A percentile compares a stretch with the other conserved stretches of the same genome.
phyloP scores from a whole-genome alignment of 176 grass and related monocot genomes.

The Aechmea fasciata region DNA sequence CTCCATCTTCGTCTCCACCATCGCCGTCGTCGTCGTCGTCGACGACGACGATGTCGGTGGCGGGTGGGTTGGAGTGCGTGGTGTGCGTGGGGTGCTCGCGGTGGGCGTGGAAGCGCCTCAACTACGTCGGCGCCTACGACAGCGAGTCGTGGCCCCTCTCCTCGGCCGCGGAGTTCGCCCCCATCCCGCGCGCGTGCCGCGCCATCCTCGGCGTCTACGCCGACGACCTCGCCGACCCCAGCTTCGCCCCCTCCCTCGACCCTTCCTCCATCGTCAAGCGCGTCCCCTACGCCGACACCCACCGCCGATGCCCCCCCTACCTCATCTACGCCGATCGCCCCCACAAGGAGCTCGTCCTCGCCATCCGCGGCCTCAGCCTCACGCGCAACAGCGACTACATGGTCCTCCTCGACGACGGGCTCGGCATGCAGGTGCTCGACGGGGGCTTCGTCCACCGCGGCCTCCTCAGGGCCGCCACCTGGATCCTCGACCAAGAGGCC shows the following conservation, averaged over 20 bases:
- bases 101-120: conserved; percentile 84
- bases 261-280: conserved; percentile 48
- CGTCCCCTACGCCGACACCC: conserved; percentile 44
- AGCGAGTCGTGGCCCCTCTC: conserved; percentile 86
- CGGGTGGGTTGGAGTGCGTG: conserved; percentile 86
- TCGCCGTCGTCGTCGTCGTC: too few species aligned
- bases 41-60: conserved; percentile 53
- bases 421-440: conserved; percentile 74
- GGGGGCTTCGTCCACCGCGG: conserved; percentile 92
- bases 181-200: conserved; percentile 74
- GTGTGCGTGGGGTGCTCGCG: conserved; percentile 71
- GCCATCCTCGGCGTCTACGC: conserved; percentile 73
- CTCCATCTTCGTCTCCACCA: too few species aligned
- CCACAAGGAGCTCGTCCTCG: conserved; percentile 68
- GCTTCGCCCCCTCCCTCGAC: conserved; percentile 37
- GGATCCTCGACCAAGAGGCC: conserved; percentile 63
- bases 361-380: conserved; percentile 92
- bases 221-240: conserved; percentile 43
- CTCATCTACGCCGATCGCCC: conserved; percentile 55
- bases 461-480: conserved; percentile 60
- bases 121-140: conserved; percentile 95
- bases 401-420: conserved; percentile 87
- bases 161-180: conserved; percentile 45
- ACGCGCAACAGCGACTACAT: conserved; percentile 85
- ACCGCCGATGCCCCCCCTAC: conserved; percentile 59